Conservation (phyloP, 176 grass and related monocot species). For the Chloris gayana region DNA sequence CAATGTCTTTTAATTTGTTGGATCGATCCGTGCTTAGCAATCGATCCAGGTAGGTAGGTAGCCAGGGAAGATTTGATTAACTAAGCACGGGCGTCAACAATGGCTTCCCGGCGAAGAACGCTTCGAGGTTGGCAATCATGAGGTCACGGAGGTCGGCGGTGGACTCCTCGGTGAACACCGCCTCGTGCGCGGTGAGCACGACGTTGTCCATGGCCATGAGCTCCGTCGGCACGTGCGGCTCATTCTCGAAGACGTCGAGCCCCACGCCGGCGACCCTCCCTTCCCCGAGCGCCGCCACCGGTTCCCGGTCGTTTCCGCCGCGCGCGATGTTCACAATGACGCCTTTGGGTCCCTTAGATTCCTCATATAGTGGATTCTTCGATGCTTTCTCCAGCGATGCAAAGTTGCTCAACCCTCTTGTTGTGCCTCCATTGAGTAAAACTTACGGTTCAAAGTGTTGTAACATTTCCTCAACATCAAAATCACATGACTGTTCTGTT, state of each 20-base stretch:
- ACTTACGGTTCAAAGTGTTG: too few species aligned
- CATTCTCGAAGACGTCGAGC: constrained; percentile 57
- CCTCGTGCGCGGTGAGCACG: constrained; percentile 30
- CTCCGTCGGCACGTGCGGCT: constrained; percentile 41
- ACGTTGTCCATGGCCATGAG: constrained; percentile 51
- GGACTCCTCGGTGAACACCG: constrained; percentile 30
- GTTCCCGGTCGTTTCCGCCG: constrained; percentile 40
- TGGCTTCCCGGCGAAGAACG: constrained; percentile 48
- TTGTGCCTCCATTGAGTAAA: too few species aligned
- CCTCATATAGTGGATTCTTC: too few species aligned
- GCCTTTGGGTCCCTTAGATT: constrained; percentile 20
- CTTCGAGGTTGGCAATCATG: constrained; percentile 35
- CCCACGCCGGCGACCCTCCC: constrained; percentile 44
- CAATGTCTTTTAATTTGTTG: too few species aligned
- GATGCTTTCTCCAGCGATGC: too few species aligned
- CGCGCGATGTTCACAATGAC: constrained; percentile 52
- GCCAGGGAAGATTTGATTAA: too few species aligned
- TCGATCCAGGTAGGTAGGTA: too few species aligned
- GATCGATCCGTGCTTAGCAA: too few species aligned
- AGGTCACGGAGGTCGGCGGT: not conserved
- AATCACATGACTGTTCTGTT: too few species aligned
- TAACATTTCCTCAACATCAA: too few species aligned
- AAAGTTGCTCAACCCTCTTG: too few species aligned
- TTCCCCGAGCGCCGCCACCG: constrained; percentile 34
- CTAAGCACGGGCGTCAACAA: constrained; percentile 39